These are phyloP conservation scores for Dictyostelium brefeldianum DNA, from an alignment of 78 protist species.

Conservation along the genomic window DNA sequence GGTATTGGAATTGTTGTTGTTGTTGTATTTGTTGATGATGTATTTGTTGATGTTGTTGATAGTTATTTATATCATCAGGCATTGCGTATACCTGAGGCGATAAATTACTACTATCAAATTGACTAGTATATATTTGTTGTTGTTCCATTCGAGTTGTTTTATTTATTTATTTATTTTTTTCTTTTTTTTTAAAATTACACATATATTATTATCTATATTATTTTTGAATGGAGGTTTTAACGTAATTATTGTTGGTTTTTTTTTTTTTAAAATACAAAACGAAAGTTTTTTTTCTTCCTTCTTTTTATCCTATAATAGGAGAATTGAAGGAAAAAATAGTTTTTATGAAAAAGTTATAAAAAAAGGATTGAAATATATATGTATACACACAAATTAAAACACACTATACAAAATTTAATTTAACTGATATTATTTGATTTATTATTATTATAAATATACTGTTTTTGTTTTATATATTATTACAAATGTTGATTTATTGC, in stretches of 20 bases:
- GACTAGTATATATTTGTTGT: slow-evolving; percentile 13
- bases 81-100: slow-evolving; percentile 8
- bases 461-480: not conserved
- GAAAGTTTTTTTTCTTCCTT: not conserved
- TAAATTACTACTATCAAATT: not conserved
- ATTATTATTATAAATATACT: not conserved
- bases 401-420: too few relatives aligned
- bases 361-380: not conserved
- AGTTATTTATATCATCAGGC: not conserved
- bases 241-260: not conserved
- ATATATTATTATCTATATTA: not conserved
- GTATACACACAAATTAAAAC: too few relatives aligned
- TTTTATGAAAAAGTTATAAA: not conserved
- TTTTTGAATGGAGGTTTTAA: not conserved
- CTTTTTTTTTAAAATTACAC: slow-evolving; percentile 5
- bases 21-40: not conserved
- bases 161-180: not conserved
- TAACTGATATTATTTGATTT: too few relatives aligned
- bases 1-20: not conserved
- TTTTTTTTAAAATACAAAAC: not conserved
- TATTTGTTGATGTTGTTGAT: not conserved
- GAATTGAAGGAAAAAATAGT: not conserved
- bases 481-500: not conserved
- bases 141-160: not conserved
- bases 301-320: not conserved